A percentile compares a stretch with the other conserved stretches of the same genome.
Conservation (phyloP, 306 rosid genomes). For the Casuarina equisetifolia region DNA sequence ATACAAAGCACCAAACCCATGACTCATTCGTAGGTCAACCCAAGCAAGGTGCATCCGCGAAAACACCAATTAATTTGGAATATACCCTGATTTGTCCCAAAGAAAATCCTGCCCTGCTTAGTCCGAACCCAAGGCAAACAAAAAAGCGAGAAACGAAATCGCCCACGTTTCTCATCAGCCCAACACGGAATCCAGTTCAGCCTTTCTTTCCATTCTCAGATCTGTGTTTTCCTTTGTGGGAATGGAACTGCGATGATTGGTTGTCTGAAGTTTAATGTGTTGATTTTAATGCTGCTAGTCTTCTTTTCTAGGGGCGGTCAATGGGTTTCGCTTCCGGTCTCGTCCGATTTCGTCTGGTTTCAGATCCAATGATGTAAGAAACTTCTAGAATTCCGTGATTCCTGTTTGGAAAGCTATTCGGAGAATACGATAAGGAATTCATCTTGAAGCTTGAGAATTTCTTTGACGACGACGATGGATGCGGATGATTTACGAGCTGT, state of each 20-base stretch:
- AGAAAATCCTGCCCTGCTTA: not conserved
- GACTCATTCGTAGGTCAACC: not conserved
- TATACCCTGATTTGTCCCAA: constrained; percentile 1
- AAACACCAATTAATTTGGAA: not conserved
- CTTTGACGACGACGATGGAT: constrained; percentile 49
- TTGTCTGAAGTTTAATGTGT: not conserved
- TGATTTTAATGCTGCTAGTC: constrained; percentile 27
- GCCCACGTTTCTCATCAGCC: not conserved
- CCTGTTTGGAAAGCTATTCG: not conserved
- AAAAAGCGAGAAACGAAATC: not conserved
- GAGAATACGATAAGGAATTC: not conserved
- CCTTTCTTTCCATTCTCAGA: constrained; percentile 26
- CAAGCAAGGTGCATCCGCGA: not conserved
- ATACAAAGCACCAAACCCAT: not conserved
- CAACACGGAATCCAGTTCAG: not conserved
- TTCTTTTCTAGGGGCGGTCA: not conserved
- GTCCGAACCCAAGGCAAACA: not conserved
- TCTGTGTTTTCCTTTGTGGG: constrained; percentile 23
- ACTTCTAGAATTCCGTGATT: too few species aligned
- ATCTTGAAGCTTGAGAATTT: not conserved
- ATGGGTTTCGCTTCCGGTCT: not conserved
- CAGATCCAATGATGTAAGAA: constrained; percentile 26
- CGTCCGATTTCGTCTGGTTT: not conserved
- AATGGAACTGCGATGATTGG: not conserved
- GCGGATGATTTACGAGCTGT: constrained; percentile 82